Percentiles rank a stretch among this genome's conserved stretches.
These are phyloP conservation scores for Cytauxzoon felis DNA, from an alignment of 169 alveolate species.

Conservation along the genomic window DNA sequence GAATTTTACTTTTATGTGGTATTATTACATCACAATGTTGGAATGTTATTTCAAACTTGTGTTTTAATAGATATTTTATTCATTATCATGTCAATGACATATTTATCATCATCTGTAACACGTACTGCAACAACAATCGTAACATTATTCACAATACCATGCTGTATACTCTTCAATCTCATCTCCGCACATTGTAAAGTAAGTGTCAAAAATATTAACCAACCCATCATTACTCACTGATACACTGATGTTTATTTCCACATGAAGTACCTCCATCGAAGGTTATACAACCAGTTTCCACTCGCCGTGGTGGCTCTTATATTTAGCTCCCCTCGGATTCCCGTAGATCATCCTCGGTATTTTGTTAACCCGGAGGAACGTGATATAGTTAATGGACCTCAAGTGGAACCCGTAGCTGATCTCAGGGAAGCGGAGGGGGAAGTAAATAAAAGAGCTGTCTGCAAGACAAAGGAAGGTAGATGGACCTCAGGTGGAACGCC, in stretches of 20 bases:
- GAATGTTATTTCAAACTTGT: constrained; percentile 81
- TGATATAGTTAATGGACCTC: no score
- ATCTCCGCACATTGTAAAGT: constrained; percentile 72
- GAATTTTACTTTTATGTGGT: constrained; percentile 79
- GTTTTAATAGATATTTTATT: constrained; percentile 75
- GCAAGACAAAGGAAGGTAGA: no score
- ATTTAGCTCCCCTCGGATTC: no score
- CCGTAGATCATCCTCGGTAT: no score
- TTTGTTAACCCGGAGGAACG: no score
- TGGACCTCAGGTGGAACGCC: no score
- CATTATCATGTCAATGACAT: constrained; percentile 75
- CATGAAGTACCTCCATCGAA: no score
- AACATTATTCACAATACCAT: constrained; percentile 62
- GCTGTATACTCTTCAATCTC: constrained; percentile 67
- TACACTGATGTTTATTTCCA: background rate
- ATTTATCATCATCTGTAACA: constrained; percentile 74
- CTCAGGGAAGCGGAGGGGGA: no score
- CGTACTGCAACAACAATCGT: constrained; percentile 67
- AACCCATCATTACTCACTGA: background rate
- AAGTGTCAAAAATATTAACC: background rate
- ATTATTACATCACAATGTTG: constrained; percentile 78
- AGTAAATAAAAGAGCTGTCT: no score
- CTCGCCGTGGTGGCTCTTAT: no score
- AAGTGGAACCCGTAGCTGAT: no score
- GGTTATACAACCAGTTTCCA: no score